A percentile compares a stretch with the other conserved stretches of the same genome.
These are phyloP conservation scores for Boletellus deceptivus DNA, from an alignment of 1,284 basidiomycete species.

Conservation along the genomic window DNA sequence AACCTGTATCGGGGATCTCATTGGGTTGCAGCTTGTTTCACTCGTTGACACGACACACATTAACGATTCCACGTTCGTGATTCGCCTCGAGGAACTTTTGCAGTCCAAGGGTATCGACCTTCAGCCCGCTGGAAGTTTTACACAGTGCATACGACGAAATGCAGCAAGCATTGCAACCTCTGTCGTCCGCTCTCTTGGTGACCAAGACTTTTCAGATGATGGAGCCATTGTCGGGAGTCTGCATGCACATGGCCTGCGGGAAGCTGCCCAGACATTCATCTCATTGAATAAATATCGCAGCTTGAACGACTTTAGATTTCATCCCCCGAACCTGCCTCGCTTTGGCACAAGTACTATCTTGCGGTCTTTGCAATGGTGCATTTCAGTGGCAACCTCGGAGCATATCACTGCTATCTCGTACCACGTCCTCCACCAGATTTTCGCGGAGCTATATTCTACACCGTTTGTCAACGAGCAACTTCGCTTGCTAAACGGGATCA, in stretches of 20 bases:
- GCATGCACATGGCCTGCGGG: conserved; percentile 31
- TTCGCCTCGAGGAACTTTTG: conserved; percentile 40
- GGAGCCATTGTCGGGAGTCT: conserved; percentile 51
- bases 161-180: conserved; percentile 56
- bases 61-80: conserved; percentile 9
- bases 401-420: conserved; percentile 60
- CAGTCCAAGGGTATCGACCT: conserved; percentile 33
- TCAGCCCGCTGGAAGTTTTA: conserved; percentile 36
- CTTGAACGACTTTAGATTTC: conserved; percentile 46
- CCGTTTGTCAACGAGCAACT: conserved; percentile 87
- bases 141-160: conserved; percentile 41
- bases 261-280: conserved; percentile 44
- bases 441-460: conserved; percentile 63
- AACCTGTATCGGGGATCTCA: conserved; percentile 69
- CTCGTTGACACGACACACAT: conserved; percentile 38
- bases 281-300: conserved; percentile 51
- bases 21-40: conserved; percentile 59
- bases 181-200: conserved; percentile 59
- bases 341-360: conserved; percentile 52
- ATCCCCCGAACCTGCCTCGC: conserved; percentile 62
- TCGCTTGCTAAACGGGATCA: conserved; percentile 72
- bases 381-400: conserved; percentile 36
- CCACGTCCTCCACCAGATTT: conserved; percentile 73
- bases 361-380: conserved; percentile 59
- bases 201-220: conserved; percentile 49